These are phyloP conservation scores for Cucurbita argyrosperma DNA, from an alignment of 306 rosid genomes.

Conservation along the genomic window DNA sequence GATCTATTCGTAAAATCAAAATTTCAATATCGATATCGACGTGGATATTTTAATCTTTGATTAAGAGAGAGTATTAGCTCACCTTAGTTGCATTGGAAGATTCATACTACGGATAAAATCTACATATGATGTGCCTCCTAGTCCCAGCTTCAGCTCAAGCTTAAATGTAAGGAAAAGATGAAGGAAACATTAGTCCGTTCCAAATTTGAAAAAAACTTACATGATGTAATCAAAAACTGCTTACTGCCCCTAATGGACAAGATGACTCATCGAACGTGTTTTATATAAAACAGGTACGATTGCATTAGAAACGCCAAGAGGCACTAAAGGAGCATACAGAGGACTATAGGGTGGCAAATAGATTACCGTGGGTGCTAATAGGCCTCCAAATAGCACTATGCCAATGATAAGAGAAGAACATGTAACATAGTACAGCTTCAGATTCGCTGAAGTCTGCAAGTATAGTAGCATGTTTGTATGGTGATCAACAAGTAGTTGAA, in stretches of 20 bases:
- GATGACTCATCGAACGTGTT: neutral
- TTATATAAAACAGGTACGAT: neutral
- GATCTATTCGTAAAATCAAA: too few species aligned
- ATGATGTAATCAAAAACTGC: neutral
- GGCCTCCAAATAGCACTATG: constrained; percentile 82
- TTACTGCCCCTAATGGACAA: neutral
- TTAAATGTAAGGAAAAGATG: constrained; percentile 17
- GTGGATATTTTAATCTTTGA: too few species aligned
- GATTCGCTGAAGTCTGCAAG: constrained; percentile 79
- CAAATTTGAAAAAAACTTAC: neutral
- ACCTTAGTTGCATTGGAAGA: constrained; percentile 97
- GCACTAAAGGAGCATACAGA: neutral
- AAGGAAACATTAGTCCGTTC: neutral
- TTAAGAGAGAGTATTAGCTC: constrained; percentile 9
- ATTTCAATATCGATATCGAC: too few species aligned
- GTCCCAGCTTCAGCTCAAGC: constrained; percentile 92
- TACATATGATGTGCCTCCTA: constrained; percentile 90
- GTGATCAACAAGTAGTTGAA: neutral
- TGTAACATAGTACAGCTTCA: constrained; percentile 68
- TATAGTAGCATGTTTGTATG: constrained; percentile 5
- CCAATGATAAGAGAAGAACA: constrained; percentile 81
- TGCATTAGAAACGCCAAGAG: neutral
- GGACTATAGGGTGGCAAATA: neutral
- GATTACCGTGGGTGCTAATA: constrained; percentile 82
- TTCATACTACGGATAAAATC: constrained; percentile 65